Percentiles rank a stretch among this genome's conserved stretches.
These are phyloP conservation scores for Boletellus deceptivus DNA, from an alignment of 1,284 basidiomycete genomes.

Conservation along the genomic window DNA sequence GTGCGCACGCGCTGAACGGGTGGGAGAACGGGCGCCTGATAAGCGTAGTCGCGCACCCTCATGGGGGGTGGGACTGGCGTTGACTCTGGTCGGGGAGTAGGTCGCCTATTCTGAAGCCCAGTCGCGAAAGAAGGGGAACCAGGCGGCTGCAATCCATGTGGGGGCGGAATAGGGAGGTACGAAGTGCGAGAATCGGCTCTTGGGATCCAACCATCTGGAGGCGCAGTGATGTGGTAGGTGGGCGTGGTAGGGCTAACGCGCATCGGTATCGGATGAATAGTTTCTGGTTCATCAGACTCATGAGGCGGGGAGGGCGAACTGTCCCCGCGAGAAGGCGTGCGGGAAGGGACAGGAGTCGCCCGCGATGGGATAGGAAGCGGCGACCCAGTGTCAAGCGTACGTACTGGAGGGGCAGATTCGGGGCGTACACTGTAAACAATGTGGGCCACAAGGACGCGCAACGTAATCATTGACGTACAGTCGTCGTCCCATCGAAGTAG, in stretches of 20 bases:
- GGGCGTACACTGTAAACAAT: conserved; percentile 21
- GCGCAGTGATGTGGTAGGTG: conserved; percentile 19
- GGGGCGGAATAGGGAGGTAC: conserved; percentile 38
- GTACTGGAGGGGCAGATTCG: conserved; percentile 30
- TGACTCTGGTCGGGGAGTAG: conserved; percentile 7
- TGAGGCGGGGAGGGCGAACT: conserved; percentile 13
- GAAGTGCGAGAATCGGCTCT: conserved; percentile 30
- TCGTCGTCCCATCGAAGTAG: conserved; percentile 13
- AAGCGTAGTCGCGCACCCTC: conserved; percentile 33
- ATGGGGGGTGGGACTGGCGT: conserved; percentile 22
- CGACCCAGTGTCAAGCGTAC: conserved; percentile 26
- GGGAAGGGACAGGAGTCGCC: conserved; percentile 22
- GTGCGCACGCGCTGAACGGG: conserved; percentile 14
- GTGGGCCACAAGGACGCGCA: conserved; percentile 14
- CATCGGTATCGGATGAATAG: conserved; percentile 37
- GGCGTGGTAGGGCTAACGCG: conserved; percentile 17
- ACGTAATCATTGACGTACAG: conserved; percentile 23
- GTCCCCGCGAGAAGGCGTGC: conserved; percentile 20
- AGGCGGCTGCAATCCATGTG: conserved; percentile 36
- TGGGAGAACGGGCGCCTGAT: conserved; percentile 15
- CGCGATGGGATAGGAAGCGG: conserved; percentile 35
- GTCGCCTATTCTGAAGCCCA: conserved; percentile 16
- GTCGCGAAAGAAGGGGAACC: conserved; percentile 16
- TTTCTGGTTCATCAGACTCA: conserved; percentile 24
- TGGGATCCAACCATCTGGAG: conserved; percentile 43